Base-by-base conservation (phyloP, 306 rosid species). In the Cicer cuneatum region DNA sequence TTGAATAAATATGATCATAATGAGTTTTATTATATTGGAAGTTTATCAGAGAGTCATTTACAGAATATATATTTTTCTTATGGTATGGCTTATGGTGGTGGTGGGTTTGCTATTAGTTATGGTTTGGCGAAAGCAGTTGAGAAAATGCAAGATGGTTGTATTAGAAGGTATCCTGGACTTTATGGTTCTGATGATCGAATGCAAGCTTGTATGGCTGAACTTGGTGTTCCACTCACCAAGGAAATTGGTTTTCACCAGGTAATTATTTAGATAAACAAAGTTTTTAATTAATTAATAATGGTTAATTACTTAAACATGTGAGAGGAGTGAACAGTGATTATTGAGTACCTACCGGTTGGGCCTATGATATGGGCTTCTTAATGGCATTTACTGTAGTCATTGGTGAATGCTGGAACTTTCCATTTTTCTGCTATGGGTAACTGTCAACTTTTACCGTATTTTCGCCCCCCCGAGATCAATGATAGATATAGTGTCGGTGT, bases 141-240 rank as follows among this genome's bases (percentile, higher is more conserved):
- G 2, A 84, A 75, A 72, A 95, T 92, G 93, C 99, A 95, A 61
- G 99, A 95, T 76, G 74, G 90, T 0, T 95, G 99, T 37, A 92
- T 95, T 37, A 87, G 85, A 21, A 85, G 98, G 35, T 95, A 95
- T 66, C 99, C 99, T 0, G 87, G 83, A 1, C 70, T 95, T 8
- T 95, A 95, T 78, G 99, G 99, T n/a, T 95, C 99, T 64, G 99
- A 95, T 57, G 99, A 95, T 24, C 83, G 99, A 70, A 90, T 95
- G 85, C 99, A 95, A 29, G 99, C 99, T 16, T 95, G 99, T 80
- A 95, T 95, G 98, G 97, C 99, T 6, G 99, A 95, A 84, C 98
- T 95, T 77, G 99, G 99, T 21, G 98, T 95, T 66, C 99, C 99
- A 41, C 93, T 95, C 85, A 90, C 98, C 2, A 95, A 88, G 65